A percentile compares a stretch with the other conserved stretches of the same genome.
These are phyloP conservation scores for Pleurozium schreberi DNA, from an alignment of 225 moss, liverwort and hornwort genomes.

Conservation along the genomic window DNA sequence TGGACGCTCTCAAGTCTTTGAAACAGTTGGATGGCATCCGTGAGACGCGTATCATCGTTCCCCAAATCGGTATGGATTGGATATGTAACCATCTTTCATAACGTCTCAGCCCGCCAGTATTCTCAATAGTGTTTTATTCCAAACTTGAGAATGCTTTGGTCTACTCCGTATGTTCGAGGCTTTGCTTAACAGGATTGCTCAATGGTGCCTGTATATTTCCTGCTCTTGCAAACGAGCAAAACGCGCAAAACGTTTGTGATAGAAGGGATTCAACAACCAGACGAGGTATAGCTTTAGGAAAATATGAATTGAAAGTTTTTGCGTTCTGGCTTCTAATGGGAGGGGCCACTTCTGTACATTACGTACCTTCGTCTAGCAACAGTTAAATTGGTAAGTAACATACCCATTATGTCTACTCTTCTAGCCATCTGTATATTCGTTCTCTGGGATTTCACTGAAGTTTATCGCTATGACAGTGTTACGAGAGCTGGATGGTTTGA, in stretches of 20 bases:
- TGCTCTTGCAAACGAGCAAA: not conserved
- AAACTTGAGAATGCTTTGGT: not conserved
- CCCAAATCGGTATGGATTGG: slow-evolving; percentile 47
- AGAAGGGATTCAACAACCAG: not conserved
- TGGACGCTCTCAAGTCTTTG: slow-evolving; percentile 51
- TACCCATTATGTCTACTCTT: not conserved
- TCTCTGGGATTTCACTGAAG: not conserved
- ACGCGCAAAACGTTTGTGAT: not conserved
- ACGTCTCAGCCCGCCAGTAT: not conserved
- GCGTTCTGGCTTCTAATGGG: not conserved
- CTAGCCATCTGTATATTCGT: not conserved
- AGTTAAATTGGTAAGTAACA: not conserved
- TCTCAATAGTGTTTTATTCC: not conserved
- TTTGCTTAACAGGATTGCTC: not conserved
- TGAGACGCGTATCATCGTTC: slow-evolving; percentile 61
- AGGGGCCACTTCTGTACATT: not conserved
- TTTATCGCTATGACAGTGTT: not conserved
- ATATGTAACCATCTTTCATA: not conserved
- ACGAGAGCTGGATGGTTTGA: slow-evolving; percentile 64
- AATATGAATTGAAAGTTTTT: not conserved
- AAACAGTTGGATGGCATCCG: slow-evolving; percentile 70
- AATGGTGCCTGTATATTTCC: not conserved
- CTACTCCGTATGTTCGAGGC: not conserved
- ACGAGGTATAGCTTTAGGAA: not conserved
- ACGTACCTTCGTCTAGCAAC: not conserved